Evolutionary conservation across 163 green algal genomes (phyloP), one percentile per base, ranked within the genome.

Genomic region (Smithsoniella earleae): DNA sequence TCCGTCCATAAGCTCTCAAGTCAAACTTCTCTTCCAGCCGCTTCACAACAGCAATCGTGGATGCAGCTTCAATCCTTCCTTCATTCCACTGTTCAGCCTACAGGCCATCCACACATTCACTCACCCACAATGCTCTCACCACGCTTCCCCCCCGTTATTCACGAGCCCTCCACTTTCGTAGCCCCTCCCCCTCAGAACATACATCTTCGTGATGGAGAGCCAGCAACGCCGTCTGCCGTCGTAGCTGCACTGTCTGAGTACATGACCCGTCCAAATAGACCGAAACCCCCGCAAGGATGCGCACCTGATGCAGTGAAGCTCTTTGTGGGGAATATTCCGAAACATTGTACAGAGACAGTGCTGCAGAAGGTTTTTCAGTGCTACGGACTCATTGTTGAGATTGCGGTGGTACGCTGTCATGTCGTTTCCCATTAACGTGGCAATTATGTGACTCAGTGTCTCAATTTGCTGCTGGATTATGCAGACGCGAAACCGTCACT

Each of bases 301-400:
- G 45, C 75, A 0, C 46, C 81, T 3, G 82, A 87, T 22, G 82
- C 83, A 1, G 83, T 88, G 36, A 90, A 90, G 76, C 75, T 87
- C 4, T 89, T 89, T 75, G 80, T 88, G 10, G 84, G 84, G 28
- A 89, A 88, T 73, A 84, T 90, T 28, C 85, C 85, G n/a, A 87
- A 83, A 75, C 55, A 44, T 3, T 90, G 77, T 75, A 86, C 85
- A 10, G 85, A 87, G 49, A 76, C 84, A 30, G 77, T 83, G 49
- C 76, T 88, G 31, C 40, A 64, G 25, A 43, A 55, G 13, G 28
- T 62, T 36, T 69, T 69, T 31, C 58, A 69, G 58, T 69, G 58
- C 25, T 69, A 69, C 2, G 46, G 45, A 27, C 20, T 54, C 8
- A 69, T 66, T 25, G 27, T 69, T 69, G 34, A 46, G 16, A 69